phyloP scores from a whole-genome alignment of 305 asterid species.

The Solanum hybrid region DNA sequence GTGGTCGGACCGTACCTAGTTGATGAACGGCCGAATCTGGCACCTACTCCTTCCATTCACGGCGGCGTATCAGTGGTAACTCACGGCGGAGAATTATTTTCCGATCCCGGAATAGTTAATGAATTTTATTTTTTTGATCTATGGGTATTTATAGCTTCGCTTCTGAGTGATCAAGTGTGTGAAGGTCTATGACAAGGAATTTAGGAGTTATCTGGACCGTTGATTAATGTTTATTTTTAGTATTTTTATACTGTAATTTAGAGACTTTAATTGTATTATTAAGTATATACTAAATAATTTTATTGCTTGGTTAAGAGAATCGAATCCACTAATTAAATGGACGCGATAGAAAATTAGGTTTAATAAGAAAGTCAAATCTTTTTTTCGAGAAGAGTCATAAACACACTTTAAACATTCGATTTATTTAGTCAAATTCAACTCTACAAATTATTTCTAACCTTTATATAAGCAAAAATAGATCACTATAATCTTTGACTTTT shows the following conservation, averaged over 20 bases:
- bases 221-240: not conserved
- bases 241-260: not conserved
- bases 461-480: not conserved
- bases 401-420: not conserved
- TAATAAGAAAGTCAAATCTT: not conserved
- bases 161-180: not conserved
- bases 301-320: not conserved
- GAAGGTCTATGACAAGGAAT: not conserved
- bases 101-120: not conserved
- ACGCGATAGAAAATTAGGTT: not conserved
- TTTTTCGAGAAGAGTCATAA: not conserved
- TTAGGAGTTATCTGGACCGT: not conserved
- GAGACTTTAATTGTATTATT: not conserved
- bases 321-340: not conserved
- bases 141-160: slow-evolving; percentile 3
- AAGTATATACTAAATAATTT: not conserved
- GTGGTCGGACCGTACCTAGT: slow-evolving; percentile 81
- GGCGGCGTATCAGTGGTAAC: not conserved
- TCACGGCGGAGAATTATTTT: not conserved
- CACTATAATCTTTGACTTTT: not conserved
- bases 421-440: not conserved
- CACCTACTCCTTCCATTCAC: slow-evolving; percentile 95
- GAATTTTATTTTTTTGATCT: not conserved
- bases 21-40: slow-evolving; percentile 80
- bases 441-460: not conserved